These are phyloP conservation scores for Musa acuminata DNA, from an alignment of 176 grass and related monocot species.

Conservation along the genomic window DNA sequence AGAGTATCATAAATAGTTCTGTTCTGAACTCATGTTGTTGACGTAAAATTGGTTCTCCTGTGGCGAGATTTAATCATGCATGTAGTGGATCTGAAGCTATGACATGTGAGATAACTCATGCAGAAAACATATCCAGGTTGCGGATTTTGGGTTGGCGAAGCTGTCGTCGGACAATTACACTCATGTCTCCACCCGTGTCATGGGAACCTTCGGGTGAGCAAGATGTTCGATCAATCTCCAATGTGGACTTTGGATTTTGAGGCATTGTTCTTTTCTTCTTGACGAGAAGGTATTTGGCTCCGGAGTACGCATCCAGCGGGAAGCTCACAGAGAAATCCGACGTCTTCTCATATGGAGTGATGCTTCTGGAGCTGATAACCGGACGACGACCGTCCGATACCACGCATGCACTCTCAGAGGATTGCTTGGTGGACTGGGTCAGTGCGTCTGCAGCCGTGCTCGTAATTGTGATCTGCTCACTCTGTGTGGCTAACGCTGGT, in stretches of 20 bases:
- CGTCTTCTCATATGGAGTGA: slow-evolving; percentile 58
- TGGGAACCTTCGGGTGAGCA: slow-evolving; percentile 70
- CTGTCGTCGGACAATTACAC: slow-evolving; percentile 75
- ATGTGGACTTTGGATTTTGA: background rate
- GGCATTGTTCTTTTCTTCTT: background rate
- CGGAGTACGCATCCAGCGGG: slow-evolving; percentile 66
- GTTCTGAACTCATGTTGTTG: background rate
- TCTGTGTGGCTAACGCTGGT: background rate
- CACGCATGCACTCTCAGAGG: slow-evolving; percentile 30
- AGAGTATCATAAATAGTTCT: background rate
- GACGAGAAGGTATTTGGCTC: slow-evolving; percentile 44
- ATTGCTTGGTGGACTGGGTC: slow-evolving; percentile 62
- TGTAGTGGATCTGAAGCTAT: no score
- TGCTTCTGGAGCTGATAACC: slow-evolving; percentile 61
- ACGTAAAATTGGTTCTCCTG: no score
- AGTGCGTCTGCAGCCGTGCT: background rate
- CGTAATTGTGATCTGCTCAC: no score
- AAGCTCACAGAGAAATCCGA: slow-evolving; percentile 74
- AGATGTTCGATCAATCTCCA: no score
- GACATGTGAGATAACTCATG: no score
- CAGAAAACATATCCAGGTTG: slow-evolving; percentile 29
- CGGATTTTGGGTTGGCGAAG: slow-evolving; percentile 69
- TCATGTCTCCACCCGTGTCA: slow-evolving; percentile 88
- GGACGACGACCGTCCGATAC: slow-evolving; percentile 45
- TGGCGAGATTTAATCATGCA: no score